phyloP scores from a whole-genome alignment of 2,329 filamentous ascomycete species.

The Karstenula rhodostoma region DNA sequence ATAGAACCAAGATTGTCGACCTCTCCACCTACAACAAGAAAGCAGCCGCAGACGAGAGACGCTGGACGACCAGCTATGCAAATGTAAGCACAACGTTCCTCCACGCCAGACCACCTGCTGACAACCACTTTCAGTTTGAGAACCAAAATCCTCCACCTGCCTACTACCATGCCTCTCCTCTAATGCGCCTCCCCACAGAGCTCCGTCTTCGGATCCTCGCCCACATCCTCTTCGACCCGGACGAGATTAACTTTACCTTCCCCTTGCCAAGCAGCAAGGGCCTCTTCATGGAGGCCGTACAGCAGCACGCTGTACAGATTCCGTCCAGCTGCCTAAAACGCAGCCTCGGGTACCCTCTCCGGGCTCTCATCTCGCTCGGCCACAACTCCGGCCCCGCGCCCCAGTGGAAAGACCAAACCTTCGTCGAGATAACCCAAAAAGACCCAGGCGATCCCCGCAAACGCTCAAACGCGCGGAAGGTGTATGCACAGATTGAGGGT shows the following conservation, averaged over 20 bases:
- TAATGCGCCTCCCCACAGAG: neutral
- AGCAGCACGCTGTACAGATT: neutral
- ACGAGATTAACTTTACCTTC: neutral
- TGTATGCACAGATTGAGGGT: neutral
- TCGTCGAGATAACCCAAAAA: too few species aligned
- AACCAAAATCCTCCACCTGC: neutral
- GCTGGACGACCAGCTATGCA: neutral
- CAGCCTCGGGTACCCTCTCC: too few species aligned
- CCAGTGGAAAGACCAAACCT: neutral
- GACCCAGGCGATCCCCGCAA: neutral
- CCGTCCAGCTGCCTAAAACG: neutral
- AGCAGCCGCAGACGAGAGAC: neutral
- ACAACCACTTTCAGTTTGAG: neutral
- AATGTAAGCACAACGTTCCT: neutral
- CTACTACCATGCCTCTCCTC: neutral
- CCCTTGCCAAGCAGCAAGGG: neutral
- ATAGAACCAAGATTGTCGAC: neutral
- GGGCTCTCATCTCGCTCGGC: too few species aligned
- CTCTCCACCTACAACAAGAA: neutral
- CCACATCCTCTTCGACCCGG: neutral
- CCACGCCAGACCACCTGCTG: neutral
- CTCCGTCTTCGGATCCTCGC: too few species aligned
- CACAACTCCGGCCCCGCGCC: too few species aligned
- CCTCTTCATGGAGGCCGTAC: neutral
- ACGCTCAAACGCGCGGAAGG: neutral